Conservation (phyloP, 495 filamentous ascomycete species). For the Aspergillus heteromorphus region DNA sequence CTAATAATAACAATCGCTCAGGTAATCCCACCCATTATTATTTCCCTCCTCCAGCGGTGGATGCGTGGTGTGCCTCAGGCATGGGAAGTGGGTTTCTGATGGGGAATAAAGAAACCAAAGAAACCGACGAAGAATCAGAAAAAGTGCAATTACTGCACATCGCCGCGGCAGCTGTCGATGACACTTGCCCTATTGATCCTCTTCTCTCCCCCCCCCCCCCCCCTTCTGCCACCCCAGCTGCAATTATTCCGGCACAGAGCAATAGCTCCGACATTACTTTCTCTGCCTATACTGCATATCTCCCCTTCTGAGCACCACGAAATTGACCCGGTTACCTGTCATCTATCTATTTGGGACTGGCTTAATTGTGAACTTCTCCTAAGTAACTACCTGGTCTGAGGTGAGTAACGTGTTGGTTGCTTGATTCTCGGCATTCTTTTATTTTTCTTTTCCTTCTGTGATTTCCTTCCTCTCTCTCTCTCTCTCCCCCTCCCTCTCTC, state of each 20-base stretch:
- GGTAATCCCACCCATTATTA: no score
- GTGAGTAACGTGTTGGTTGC: not conserved
- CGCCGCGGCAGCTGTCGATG: not conserved
- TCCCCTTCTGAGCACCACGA: not conserved
- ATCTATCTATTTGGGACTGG: slow-evolving; percentile 6
- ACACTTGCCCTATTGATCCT: not conserved
- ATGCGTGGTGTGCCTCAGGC: not conserved
- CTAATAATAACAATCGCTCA: not conserved
- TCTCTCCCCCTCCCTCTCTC: not conserved
- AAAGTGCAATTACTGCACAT: not conserved
- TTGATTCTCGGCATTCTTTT: not conserved
- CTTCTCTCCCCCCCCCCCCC: not conserved
- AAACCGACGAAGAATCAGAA: not conserved
- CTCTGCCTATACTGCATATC: not conserved
- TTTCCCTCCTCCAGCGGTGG: no score
- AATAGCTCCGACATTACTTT: not conserved
- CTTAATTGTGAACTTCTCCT: slow-evolving; percentile 1
- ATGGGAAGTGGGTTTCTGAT: not conserved
- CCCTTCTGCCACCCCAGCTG: not conserved
- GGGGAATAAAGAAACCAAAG: not conserved
- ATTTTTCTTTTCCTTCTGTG: not conserved
- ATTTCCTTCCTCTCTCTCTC: not conserved
- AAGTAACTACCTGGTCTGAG: not conserved
- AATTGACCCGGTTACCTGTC: not conserved
- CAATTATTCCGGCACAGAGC: not conserved